Evolutionary conservation across 116 monocot genomes (phyloP), one percentile per base, ranked within the genome.

Genomic region (Dioscorea cayenensis): DNA sequence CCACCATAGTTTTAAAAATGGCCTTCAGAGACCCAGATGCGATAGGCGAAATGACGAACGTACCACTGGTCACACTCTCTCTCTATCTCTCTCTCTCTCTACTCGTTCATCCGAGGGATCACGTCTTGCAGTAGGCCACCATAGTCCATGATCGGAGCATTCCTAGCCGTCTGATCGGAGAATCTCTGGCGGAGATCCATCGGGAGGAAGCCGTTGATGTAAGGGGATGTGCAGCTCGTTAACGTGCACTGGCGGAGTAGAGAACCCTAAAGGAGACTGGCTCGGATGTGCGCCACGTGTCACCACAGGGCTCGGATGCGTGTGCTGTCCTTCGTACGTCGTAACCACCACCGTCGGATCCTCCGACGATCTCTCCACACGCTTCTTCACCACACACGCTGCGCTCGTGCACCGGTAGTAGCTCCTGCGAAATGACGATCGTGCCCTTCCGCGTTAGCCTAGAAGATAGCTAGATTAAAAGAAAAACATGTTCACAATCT

Each of bases 241-340:
- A 14, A 62, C 20, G 25, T 25, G 52, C 29, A 25, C 55, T 19
- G 55, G 55, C 55, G 55, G 55, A 16, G 55, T 1, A 55, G 55
- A 16, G 18, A 55, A 55, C 13, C 55, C 55, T 3, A 55, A n/a
- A 11, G 66, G 60, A 1, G 51, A 61, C 16, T 71, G n/a, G 14
- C 38, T 22, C 13, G 11, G 61, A 28, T 28, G 50, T 25, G 51
- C 71, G 58, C 92, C 88, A 19, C 92, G 84, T 20, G 78, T 72
- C 18, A 50, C 66, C 20, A 73, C 76, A 25, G 94, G 94, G 72
- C 81, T 84, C 13, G 77, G 77, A 78, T 94, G 94, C 7, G 85
- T 94, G 84, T 94, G 94, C 80, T 85, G 78, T 7, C 94, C 94
- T 63, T 94, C 94, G 81, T 94, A 94, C 23, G 94, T 90, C 17